Base-by-base conservation (phyloP, 345 rosid species). In the Streptanthus diversifolius region DNA sequence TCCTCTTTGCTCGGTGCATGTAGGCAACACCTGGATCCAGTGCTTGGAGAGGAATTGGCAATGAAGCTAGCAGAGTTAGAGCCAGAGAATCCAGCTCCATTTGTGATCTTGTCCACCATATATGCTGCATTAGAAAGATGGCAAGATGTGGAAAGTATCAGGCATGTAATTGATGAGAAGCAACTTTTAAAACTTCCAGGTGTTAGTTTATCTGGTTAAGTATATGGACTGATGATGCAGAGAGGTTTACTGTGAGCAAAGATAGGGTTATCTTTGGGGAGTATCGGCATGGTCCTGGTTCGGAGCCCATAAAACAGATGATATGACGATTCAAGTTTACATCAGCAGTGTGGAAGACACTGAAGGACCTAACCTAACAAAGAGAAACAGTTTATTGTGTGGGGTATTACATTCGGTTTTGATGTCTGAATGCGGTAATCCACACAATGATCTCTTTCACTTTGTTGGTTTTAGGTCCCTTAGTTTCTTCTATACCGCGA, bases 1-100 rank as follows among this genome's bases (percentile, higher is more conserved):
- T 62, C 84, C 49, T 88, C 90, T 29, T 55, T 86, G 71, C 90
- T 88, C 18, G 88, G 87, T 69, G 86, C 90, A 57, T 86, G 85
- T 70, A 56, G 72, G 74, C 71, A 55, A 71, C 80, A 86, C 73
- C 70, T 78, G 18, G 55, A 83, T 72, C 73, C 84, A 43, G 81
- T 77, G 71, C 47, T 88, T 57, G 90, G 83, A 68, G 84, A 81
- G 77, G 84, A 79, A 72, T 74, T 78, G 30, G 85, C 83, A 21
- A 74, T 78, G 78, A 82, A 81, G 76, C 81, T 84, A 49, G 79
- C 80, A 37, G 82, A 83, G 64, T 48, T 88, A 58, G 82, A 83
- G 68, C 88, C 88, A 47, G 82, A 74, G 66, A 83, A 82, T 73
- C 80, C 89, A 57, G 55, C 80, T 76, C 81, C 87, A 68, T 68